Evolutionary conservation across 768 basidiomycete species (phyloP).

Genomic region (Hebeloma cylindrosporum): DNA sequence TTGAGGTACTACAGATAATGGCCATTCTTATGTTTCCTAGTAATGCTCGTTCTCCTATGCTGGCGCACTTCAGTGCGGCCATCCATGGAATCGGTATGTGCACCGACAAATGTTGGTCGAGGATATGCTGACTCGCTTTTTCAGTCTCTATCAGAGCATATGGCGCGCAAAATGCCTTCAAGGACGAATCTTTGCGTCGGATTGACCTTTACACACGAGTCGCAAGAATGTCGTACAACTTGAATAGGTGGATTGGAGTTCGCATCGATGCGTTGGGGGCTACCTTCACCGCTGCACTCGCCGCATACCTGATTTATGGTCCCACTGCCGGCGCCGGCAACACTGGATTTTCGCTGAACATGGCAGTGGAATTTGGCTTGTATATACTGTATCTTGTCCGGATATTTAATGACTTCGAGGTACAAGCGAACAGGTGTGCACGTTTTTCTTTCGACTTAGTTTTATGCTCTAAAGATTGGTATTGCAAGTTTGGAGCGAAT

Average conservation of each 20-base stretch:
- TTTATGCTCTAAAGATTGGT: background rate
- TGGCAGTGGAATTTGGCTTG: conserved; percentile 56
- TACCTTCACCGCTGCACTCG: conserved; percentile 53
- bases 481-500: conserved; percentile 65
- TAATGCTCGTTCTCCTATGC: conserved; percentile 21
- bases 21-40: conserved; percentile 6
- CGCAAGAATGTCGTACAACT: conserved; percentile 46
- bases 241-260: conserved; percentile 45
- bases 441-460: background rate
- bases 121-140: background rate
- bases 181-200: conserved; percentile 40
- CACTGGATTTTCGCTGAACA: conserved; percentile 53
- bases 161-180: conserved; percentile 52
- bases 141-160: conserved; percentile 62
- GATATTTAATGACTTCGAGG: conserved; percentile 42
- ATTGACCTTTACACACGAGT: conserved; percentile 53
- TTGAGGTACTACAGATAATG: background rate
- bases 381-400: conserved; percentile 52
- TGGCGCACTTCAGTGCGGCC: conserved; percentile 29
- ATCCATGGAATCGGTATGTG: conserved; percentile 51
- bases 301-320: conserved; percentile 52
- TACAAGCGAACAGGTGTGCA: conserved; percentile 32
- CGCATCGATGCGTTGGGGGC: conserved; percentile 59
- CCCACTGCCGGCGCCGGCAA: conserved; percentile 40
- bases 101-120: background rate